These are phyloP conservation scores for Zasmidium angulare DNA, from an alignment of 2,329 filamentous ascomycete genomes.

Conservation along the genomic window DNA sequence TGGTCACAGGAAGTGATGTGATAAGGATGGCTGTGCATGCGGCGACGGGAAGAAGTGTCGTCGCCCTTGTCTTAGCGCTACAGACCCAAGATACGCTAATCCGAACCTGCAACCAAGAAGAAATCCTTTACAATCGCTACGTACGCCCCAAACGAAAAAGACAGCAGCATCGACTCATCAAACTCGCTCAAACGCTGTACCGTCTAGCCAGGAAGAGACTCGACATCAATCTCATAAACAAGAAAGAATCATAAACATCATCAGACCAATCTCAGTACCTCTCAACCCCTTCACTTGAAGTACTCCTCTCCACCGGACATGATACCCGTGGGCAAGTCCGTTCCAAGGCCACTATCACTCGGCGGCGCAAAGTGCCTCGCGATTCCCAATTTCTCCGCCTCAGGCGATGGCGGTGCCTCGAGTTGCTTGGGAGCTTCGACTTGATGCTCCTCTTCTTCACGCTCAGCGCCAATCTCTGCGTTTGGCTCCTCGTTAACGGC, in stretches of 20 bases:
- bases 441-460: constrained; percentile 17
- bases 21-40: too few relatives aligned
- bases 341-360: constrained; percentile 41
- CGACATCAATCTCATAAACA: constrained; percentile 2
- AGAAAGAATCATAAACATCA: constrained; percentile 4
- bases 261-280: neutral
- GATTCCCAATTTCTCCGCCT: constrained; percentile 21
- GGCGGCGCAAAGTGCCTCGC: constrained; percentile 32
- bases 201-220: neutral
- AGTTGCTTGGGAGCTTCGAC: constrained; percentile 21
- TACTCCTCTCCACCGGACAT: constrained; percentile 22
- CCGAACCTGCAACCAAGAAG: neutral
- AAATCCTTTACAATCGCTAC: neutral
- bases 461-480: constrained; percentile 31
- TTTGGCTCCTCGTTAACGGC: constrained; percentile 20
- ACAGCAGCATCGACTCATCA: neutral
- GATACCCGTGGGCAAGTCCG: constrained; percentile 37
- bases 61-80: too few relatives aligned
- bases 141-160: neutral
- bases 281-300: constrained; percentile 16
- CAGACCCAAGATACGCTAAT: too few relatives aligned
- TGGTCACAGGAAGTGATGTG: neutral
- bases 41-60: too few relatives aligned
- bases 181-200: constrained; percentile 4
- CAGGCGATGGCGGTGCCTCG: constrained; percentile 11